phyloP scores from a whole-genome alignment of 1,284 basidiomycete genomes.

The Apiotrichum siamense region DNA sequence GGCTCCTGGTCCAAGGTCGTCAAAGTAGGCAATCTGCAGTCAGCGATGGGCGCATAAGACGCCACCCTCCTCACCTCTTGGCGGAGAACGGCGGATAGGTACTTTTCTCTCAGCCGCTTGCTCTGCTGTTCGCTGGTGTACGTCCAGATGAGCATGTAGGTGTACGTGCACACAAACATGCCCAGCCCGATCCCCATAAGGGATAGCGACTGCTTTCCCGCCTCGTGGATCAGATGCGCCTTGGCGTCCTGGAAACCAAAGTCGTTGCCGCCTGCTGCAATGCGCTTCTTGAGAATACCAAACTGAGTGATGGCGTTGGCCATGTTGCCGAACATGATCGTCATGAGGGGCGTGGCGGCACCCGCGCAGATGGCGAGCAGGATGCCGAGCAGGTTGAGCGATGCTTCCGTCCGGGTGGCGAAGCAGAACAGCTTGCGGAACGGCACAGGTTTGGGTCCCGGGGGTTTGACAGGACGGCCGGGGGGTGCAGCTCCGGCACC shows the following conservation, averaged over 20 bases:
- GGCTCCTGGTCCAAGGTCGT: slow-evolving; percentile 88
- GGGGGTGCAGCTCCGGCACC: too few species aligned
- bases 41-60: too few species aligned
- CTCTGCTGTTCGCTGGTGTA: slow-evolving; percentile 86
- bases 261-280: slow-evolving; percentile 3
- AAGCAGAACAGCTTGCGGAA: slow-evolving; percentile 39
- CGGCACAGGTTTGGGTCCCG: slow-evolving; percentile 31
- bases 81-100: slow-evolving; percentile 47
- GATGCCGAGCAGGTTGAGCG: slow-evolving; percentile 38
- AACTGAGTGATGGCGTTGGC: not conserved
- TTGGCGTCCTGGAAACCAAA: slow-evolving; percentile 19
- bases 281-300: not conserved
- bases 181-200: slow-evolving; percentile 49
- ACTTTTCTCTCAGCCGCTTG: slow-evolving; percentile 58
- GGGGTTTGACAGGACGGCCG: too few species aligned
- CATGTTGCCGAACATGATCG: slow-evolving; percentile 5
- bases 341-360: slow-evolving; percentile 44
- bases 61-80: slow-evolving; percentile 39
- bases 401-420: slow-evolving; percentile 31
- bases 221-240: slow-evolving; percentile 26
- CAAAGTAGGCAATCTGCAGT: slow-evolving; percentile 76
- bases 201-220: slow-evolving; percentile 40
- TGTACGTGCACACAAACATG: slow-evolving; percentile 49
- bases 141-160: slow-evolving; percentile 82
- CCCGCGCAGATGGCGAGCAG: slow-evolving; percentile 41